Conservation (phyloP, 2,329 filamentous ascomycete genomes). For the Arthrobotrys musiformis region DNA sequence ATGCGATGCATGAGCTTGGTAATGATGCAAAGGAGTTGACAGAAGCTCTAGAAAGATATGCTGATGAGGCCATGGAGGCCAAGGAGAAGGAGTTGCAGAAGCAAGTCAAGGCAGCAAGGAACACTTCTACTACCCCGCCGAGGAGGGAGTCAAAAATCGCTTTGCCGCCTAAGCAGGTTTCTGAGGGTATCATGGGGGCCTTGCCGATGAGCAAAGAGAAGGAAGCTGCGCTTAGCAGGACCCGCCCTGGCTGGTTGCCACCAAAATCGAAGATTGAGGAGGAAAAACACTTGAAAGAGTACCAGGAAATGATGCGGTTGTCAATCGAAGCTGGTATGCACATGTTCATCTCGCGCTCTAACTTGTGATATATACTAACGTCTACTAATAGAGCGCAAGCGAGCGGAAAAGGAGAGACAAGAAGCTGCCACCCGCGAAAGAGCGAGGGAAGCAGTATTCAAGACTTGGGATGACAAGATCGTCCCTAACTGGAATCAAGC, state of each 20-base stretch:
- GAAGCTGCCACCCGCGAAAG: conserved; percentile 64
- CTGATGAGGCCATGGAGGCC: conserved; percentile 69
- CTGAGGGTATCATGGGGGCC: conserved; percentile 79
- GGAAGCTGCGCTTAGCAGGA: conserved; percentile 82
- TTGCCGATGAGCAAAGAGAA: conserved; percentile 87
- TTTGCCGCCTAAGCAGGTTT: conserved; percentile 67
- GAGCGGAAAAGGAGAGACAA: conserved; percentile 63
- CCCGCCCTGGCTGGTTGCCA: conserved; percentile 83
- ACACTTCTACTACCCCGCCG: conserved; percentile 30
- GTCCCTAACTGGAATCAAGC: conserved; percentile 79
- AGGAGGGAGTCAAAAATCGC: conserved; percentile 50
- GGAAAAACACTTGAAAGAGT: conserved; percentile 84
- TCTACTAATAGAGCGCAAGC: conserved; percentile 62
- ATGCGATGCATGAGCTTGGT: conserved; percentile 75
- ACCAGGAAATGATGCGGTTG: conserved; percentile 79
- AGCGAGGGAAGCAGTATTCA: conserved; percentile 66
- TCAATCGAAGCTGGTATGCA: conserved; percentile 66
- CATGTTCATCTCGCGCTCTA: neutral
- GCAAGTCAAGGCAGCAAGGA: conserved; percentile 57
- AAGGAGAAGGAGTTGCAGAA: conserved; percentile 67
- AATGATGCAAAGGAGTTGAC: conserved; percentile 79
- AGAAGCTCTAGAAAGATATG: conserved; percentile 82
- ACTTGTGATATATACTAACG: neutral
- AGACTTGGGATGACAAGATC: conserved; percentile 80
- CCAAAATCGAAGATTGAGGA: conserved; percentile 92